These are phyloP conservation scores for Arthrinium phaeospermum DNA, from an alignment of 2,329 filamentous ascomycete genomes.

Conservation along the genomic window DNA sequence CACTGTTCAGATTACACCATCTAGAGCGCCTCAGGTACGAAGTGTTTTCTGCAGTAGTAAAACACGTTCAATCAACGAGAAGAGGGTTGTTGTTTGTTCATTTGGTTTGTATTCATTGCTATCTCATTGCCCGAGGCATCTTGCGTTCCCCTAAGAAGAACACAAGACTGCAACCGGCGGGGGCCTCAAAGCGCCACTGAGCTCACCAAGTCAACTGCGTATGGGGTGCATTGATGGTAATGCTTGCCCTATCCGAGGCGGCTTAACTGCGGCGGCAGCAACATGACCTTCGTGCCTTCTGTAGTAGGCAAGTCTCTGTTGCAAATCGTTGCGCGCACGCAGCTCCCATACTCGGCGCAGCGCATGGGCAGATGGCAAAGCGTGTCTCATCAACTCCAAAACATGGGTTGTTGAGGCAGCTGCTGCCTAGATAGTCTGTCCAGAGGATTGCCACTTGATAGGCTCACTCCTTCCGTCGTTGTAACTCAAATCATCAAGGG, in stretches of 20 bases:
- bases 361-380: conserved; percentile 5
- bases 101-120: not conserved
- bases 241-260: not conserved
- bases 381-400: not conserved
- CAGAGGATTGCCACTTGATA: conserved; percentile 42
- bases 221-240: not conserved
- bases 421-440: not conserved
- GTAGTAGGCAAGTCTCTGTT: not conserved
- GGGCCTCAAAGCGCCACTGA: not conserved
- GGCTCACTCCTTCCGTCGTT: conserved; percentile 31
- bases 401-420: not conserved
- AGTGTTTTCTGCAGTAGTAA: not conserved
- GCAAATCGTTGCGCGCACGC: not conserved
- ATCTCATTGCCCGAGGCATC: not conserved
- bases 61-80: not conserved
- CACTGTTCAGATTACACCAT: not conserved
- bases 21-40: too few relatives aligned
- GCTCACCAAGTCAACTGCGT: not conserved
- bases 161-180: not conserved
- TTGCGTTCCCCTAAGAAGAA: not conserved
- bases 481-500: conserved; percentile 43
- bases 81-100: not conserved
- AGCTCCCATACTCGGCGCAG: conserved; percentile 7
- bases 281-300: not conserved
- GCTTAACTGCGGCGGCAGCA: conserved; percentile 7